phyloP scores from a whole-genome alignment of 2,329 filamentous ascomycete species.

The Herpotrichia juniperi region DNA sequence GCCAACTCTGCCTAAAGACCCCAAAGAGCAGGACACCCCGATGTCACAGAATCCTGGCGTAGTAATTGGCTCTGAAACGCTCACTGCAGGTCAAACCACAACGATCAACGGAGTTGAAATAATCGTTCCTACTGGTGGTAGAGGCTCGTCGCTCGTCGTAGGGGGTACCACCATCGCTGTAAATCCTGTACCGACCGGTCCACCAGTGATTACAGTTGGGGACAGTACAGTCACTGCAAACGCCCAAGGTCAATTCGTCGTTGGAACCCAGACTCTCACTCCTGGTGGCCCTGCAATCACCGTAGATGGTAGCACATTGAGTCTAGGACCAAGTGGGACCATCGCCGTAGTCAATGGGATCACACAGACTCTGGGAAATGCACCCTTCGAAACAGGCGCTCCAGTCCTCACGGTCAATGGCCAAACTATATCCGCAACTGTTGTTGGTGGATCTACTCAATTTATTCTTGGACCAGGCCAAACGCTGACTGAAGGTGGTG shows the following conservation, averaged over 20 bases:
- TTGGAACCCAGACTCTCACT: conserved; percentile 41
- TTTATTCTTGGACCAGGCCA: conserved; percentile 24
- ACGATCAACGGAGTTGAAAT: conserved; percentile 41
- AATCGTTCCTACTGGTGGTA: conserved; percentile 25
- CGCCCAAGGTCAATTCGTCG: conserved; percentile 35
- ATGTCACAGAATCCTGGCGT: conserved; percentile 13
- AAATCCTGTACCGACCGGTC: conserved; percentile 19
- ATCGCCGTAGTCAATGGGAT: conserved; percentile 46
- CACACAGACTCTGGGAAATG: conserved; percentile 32
- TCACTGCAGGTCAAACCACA: conserved; percentile 37
- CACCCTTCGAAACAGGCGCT: conserved; percentile 15
- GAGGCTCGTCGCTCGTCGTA: conserved; percentile 31
- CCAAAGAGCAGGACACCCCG: conserved; percentile 3
- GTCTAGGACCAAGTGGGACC: conserved; percentile 41
- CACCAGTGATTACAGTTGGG: conserved; percentile 34
- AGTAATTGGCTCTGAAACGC: conserved; percentile 32
- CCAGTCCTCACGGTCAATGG: conserved; percentile 29
- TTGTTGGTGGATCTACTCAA: conserved; percentile 29
- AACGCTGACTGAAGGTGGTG: conserved; percentile 27
- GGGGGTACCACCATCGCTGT: conserved; percentile 32
- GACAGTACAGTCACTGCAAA: conserved; percentile 36
- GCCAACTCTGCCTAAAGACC: conserved; percentile 13
- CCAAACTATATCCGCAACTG: conserved; percentile 25
- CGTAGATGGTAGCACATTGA: conserved; percentile 43
- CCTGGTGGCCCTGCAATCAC: conserved; percentile 44